Percentiles rank a stretch among this genome's conserved stretches.
Conservation (phyloP, 2,329 filamentous ascomycete genomes). For the Alternaria ethzedia region DNA sequence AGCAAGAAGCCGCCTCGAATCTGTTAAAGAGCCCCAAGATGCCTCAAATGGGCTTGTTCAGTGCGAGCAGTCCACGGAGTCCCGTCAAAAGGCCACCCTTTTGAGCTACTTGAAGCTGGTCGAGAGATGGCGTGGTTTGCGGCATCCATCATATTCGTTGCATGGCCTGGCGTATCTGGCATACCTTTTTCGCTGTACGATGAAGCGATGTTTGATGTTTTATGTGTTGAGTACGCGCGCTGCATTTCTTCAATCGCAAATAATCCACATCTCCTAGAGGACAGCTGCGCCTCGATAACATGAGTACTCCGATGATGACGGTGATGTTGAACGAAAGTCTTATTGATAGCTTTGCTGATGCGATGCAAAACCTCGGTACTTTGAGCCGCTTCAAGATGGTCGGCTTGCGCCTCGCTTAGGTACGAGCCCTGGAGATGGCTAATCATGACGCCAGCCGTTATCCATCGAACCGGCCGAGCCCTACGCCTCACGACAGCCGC, state of each 20-base stretch:
- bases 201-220: neutral
- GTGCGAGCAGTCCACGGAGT: constrained; percentile 34
- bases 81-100: constrained; percentile 34
- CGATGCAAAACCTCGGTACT: neutral
- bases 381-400: constrained; percentile 2
- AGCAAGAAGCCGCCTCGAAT: constrained; percentile 19
- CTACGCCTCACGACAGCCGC: neutral
- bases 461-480: neutral
- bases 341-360: neutral
- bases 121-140: neutral
- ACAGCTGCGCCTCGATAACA: neutral
- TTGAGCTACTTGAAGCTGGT: constrained; percentile 1
- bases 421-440: neutral
- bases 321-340: neutral
- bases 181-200: neutral
- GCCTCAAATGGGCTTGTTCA: constrained; percentile 41
- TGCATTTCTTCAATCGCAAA: neutral
- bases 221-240: neutral
- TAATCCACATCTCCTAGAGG: neutral
- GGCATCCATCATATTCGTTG: constrained; percentile 3
- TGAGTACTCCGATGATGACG: neutral
- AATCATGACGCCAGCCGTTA: neutral
- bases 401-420: neutral
- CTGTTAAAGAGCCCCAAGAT: constrained; percentile 25
- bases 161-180: constrained; percentile 14